Conservation (phyloP, 164 flowering plant species). For the Amborella trichopoda region DNA sequence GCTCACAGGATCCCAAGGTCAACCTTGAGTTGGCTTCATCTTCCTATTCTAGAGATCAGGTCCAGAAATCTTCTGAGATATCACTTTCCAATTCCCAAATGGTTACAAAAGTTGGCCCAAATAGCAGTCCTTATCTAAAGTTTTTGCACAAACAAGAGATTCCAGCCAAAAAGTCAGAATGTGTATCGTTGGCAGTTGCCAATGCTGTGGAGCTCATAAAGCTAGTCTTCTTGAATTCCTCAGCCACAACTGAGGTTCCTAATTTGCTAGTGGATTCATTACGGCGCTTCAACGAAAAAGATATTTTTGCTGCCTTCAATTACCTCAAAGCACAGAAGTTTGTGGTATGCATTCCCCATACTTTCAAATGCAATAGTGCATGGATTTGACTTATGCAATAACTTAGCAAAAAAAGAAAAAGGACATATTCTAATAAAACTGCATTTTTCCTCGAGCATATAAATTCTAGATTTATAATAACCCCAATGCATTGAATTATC, state of each 20-base stretch:
- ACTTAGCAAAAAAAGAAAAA: too few relatives aligned
- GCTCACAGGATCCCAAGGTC: background rate
- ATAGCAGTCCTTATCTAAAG: constrained; percentile 26
- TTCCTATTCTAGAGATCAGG: too few relatives aligned
- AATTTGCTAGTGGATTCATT: constrained; percentile 60
- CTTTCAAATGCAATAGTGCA: background rate
- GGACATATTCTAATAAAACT: too few relatives aligned
- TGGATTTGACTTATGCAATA: too few relatives aligned
- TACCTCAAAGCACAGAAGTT: constrained; percentile 72
- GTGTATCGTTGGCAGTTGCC: constrained; percentile 70
- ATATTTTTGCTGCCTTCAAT: constrained; percentile 80
- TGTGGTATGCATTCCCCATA: constrained; percentile 45
- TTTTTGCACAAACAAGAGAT: constrained; percentile 23
- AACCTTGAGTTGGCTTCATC: background rate
- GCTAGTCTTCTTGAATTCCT: constrained; percentile 69
- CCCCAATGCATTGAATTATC: too few relatives aligned
- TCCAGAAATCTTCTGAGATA: background rate
- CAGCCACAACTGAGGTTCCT: constrained; percentile 49
- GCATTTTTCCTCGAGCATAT: too few relatives aligned
- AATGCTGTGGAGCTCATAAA: constrained; percentile 86
- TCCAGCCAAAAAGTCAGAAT: constrained; percentile 21
- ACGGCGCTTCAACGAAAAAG: constrained; percentile 76
- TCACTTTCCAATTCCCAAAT: background rate
- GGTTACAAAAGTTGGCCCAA: constrained; percentile 15
- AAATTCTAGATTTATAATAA: too few relatives aligned